Evolutionary conservation across 257 asterid genomes (phyloP), one percentile per base, ranked within the genome.

Genomic region (Fraxinus excelsior): DNA sequence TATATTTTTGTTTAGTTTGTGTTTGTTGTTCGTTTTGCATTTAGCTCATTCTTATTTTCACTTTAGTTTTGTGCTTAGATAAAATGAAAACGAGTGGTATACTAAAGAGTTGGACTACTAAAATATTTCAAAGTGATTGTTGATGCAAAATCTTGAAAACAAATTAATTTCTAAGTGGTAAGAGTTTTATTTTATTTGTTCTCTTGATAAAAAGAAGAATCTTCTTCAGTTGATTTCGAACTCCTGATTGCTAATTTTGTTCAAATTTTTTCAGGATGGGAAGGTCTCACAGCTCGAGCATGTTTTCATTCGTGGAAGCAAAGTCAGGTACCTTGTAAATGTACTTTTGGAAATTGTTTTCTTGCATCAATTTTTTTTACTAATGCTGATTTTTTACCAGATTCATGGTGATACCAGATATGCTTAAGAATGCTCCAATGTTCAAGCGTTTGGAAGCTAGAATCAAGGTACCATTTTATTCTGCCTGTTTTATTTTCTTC

Each of bases 391-490:
- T 38, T 70, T n/a, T 38, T 73, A 65, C 56, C 91, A 94, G 99
- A 91, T 95, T 91, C 86, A 96, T 96, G 98, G 97, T 95, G 32
- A 95, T 94, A 60, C 99, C 99, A 0, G 98, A 96, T 84, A 95
- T 95, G 99, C 97, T 95, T 29, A 93, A 95, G 90, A 95, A 95
- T 83, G 99, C 99, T 82, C 98, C 98, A 42, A 95, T 95, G 98
- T 95, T 95, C 79, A 95, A 95, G 82, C 97, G 96, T 23, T 84
- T 93, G 87, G 99, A 95, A 80, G 88, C 99, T 82, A 95, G 90
- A 83, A 95, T 95, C 80, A 95, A 95, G 99, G 99, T 95, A 76
- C 76, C 72, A 37, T 62, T 77, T 37, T 72, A 19, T 76, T 78
- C 62, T 65, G 5, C 71, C 26, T 16, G 32, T 67, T 19, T 19